These are phyloP conservation scores for Tranzscheliella williamsii DNA, from an alignment of 1,284 basidiomycete genomes.

Conservation along the genomic window DNA sequence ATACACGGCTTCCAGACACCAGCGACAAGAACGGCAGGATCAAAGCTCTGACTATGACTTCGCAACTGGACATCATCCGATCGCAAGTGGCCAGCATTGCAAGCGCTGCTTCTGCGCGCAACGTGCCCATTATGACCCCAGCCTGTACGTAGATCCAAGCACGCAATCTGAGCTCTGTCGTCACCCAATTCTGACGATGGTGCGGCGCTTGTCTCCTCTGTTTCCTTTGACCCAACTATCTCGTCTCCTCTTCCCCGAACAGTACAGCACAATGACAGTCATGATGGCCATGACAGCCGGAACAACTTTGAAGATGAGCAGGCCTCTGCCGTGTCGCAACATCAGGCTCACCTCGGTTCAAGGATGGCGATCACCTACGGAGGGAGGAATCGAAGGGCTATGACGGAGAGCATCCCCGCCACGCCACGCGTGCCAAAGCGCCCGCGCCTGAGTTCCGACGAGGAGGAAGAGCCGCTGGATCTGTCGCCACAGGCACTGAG, in stretches of 20 bases:
- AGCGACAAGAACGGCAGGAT: constrained; percentile 20
- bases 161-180: no score
- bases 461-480: constrained; percentile 10
- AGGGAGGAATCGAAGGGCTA: constrained; percentile 22
- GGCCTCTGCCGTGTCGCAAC: no score
- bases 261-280: no score
- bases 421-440: neutral
- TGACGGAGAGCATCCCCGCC: constrained; percentile 14
- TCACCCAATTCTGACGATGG: no score
- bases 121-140: constrained; percentile 6
- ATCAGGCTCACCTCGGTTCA: neutral
- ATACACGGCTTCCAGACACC: constrained; percentile 1
- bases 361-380: constrained; percentile 26
- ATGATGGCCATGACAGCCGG: no score
- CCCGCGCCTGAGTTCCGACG: neutral
- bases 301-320: no score
- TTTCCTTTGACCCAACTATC: no score
- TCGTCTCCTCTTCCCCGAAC: no score
- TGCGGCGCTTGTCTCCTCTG: no score
- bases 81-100: constrained; percentile 34
- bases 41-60: constrained; percentile 21
- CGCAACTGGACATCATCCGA: constrained; percentile 46
- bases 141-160: constrained; percentile 38
- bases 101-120: constrained; percentile 12
- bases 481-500: constrained; percentile 4